Conservation (phyloP, 768 basidiomycete species). For the Hypholoma sublateritium region DNA sequence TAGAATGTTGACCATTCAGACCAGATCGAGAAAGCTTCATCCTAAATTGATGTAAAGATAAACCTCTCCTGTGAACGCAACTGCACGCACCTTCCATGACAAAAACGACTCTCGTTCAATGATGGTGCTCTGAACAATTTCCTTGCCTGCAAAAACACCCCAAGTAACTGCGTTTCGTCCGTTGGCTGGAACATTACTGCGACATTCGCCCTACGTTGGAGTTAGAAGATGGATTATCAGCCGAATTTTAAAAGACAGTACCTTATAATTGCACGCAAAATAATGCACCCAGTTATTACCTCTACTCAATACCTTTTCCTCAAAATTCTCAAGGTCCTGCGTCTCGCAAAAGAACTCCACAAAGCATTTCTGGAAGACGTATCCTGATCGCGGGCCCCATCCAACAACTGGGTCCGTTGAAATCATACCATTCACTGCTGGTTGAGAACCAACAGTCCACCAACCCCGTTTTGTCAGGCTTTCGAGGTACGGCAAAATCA, state of each 20-base stretch:
- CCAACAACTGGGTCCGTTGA: conserved; percentile 82
- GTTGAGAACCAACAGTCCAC: conserved; percentile 98
- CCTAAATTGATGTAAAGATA: conserved; percentile 43
- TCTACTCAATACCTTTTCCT: conserved; percentile 50
- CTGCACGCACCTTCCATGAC: conserved; percentile 84
- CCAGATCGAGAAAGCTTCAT: conserved; percentile 97
- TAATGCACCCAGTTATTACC: conserved; percentile 75
- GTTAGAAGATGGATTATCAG: background rate
- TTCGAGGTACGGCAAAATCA: conserved; percentile 78
- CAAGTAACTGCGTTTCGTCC: conserved; percentile 96
- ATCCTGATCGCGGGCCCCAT: conserved; percentile 91
- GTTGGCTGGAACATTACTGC: conserved; percentile 75
- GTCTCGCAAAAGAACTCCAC: conserved; percentile 91
- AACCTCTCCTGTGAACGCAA: background rate
- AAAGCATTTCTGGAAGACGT: conserved; percentile 97
- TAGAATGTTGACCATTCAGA: conserved; percentile 91
- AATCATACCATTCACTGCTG: conserved; percentile 78
- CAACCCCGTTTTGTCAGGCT: conserved; percentile 74
- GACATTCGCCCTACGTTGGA: conserved; percentile 62
- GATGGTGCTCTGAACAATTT: conserved; percentile 94
- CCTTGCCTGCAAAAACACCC: conserved; percentile 97
- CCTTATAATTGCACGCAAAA: conserved; percentile 81
- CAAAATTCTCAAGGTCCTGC: conserved; percentile 58
- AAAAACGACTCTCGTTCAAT: conserved; percentile 94
- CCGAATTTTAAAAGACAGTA: conserved; percentile 27